Percentiles rank a stretch among this genome's conserved stretches.
Conservation (phyloP, 2,329 filamentous ascomycete genomes). For the Fusarium siculi region DNA sequence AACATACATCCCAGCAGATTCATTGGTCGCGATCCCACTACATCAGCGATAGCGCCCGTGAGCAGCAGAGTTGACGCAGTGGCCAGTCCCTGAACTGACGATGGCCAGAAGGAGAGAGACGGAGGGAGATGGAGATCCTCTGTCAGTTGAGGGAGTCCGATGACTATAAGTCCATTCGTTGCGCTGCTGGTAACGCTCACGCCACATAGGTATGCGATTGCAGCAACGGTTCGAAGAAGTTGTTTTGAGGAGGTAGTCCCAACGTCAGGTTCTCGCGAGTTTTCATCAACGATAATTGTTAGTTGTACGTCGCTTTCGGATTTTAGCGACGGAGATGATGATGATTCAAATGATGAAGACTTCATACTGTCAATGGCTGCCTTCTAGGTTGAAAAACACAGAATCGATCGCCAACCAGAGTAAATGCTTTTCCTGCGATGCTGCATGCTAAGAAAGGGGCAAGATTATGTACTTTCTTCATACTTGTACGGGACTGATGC, state of each 20-base stretch:
- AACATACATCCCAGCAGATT: slow-evolving; percentile 48
- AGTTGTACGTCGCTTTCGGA: neutral
- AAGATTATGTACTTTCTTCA: neutral
- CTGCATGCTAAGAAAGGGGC: neutral
- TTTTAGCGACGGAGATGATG: neutral
- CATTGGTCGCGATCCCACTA: slow-evolving; percentile 47
- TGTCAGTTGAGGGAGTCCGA: slow-evolving; percentile 54
- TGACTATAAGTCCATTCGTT: slow-evolving; percentile 47
- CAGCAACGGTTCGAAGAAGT: neutral
- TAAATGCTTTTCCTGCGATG: neutral
- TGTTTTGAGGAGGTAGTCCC: neutral
- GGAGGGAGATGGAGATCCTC: slow-evolving; percentile 47
- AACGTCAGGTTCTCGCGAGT: neutral
- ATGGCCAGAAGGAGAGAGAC: slow-evolving; percentile 52
- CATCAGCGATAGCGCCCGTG: slow-evolving; percentile 52
- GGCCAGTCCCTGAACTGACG: slow-evolving; percentile 49
- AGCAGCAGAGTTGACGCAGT: slow-evolving; percentile 51
- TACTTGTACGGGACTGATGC: neutral
- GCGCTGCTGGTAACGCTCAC: slow-evolving; percentile 35
- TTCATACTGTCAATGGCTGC: too few relatives aligned
- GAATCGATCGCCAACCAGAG: too few relatives aligned
- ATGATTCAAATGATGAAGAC: neutral
- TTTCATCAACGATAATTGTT: neutral
- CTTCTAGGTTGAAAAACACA: too few relatives aligned
- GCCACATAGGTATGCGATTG: slow-evolving; percentile 17